These are phyloP conservation scores for Angomonas ambiguus DNA, from an alignment of 208 protist genomes.

Conservation along the genomic window DNA sequence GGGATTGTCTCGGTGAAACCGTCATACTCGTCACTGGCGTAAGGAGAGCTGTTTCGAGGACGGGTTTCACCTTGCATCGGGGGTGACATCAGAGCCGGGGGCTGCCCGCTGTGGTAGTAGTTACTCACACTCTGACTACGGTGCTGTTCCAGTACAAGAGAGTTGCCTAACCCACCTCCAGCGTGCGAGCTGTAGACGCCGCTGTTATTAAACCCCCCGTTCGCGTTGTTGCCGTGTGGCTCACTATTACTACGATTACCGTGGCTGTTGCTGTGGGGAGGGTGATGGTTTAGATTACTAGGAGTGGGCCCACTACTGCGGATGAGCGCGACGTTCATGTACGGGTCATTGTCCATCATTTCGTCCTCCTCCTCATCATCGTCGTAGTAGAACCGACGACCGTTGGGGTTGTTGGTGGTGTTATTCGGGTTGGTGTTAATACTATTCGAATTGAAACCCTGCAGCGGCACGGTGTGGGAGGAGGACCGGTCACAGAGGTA, in stretches of 20 bases:
- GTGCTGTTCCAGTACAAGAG: neutral
- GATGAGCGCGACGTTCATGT: neutral
- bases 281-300: neutral
- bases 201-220: neutral
- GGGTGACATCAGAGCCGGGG: neutral
- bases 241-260: neutral
- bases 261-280: neutral
- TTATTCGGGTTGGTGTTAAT: neutral
- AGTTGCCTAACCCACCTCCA: neutral
- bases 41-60: neutral
- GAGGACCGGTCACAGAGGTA: neutral
- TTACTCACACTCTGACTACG: too few species aligned
- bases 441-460: neutral
- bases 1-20: neutral
- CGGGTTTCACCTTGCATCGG: neutral
- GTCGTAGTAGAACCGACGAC: neutral
- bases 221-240: neutral
- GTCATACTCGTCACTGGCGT: neutral
- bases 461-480: neutral
- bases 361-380: neutral
- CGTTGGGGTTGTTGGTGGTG: neutral
- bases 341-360: neutral
- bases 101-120: too few species aligned
- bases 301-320: neutral
- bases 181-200: slow-evolving; percentile 1